phyloP scores from a whole-genome alignment of 306 rosid genomes.

The Trifolium repens region DNA sequence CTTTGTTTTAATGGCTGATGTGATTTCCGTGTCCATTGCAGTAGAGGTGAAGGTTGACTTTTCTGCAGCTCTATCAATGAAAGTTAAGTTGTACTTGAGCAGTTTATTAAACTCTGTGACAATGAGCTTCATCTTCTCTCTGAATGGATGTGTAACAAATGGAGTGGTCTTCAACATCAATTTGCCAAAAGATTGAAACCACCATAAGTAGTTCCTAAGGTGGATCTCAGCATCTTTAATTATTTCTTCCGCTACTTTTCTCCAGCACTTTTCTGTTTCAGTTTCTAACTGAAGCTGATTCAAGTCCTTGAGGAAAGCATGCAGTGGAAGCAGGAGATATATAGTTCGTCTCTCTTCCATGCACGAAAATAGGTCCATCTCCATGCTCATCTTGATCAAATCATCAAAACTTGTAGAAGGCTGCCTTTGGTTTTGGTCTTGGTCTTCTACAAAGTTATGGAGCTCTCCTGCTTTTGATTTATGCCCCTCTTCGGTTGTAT shows the following conservation, averaged over 20 bases:
- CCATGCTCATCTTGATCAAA: not conserved
- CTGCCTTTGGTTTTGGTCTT: not conserved
- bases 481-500: conserved; percentile 16
- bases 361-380: not conserved
- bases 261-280: conserved; percentile 45
- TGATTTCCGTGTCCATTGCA: not conserved
- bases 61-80: conserved; percentile 31
- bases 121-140: conserved; percentile 4
- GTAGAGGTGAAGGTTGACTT: conserved; percentile 1
- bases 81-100: conserved; percentile 15
- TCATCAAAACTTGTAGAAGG: conserved; percentile 7
- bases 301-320: conserved; percentile 42
- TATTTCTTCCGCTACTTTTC: conserved; percentile 25
- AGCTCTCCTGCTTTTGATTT: not conserved
- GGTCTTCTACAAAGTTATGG: not conserved
- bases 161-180: conserved; percentile 1
- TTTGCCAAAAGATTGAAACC: conserved; percentile 5
- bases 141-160: not conserved
- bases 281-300: conserved; percentile 32
- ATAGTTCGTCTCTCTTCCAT: conserved; percentile 39
- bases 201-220: conserved; percentile 4
- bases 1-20: not conserved
- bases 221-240: not conserved
- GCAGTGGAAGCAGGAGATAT: conserved; percentile 34
- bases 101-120: conserved; percentile 3